phyloP scores from a whole-genome alignment of 768 basidiomycete species.

The Pulveroboletus ravenelii region DNA sequence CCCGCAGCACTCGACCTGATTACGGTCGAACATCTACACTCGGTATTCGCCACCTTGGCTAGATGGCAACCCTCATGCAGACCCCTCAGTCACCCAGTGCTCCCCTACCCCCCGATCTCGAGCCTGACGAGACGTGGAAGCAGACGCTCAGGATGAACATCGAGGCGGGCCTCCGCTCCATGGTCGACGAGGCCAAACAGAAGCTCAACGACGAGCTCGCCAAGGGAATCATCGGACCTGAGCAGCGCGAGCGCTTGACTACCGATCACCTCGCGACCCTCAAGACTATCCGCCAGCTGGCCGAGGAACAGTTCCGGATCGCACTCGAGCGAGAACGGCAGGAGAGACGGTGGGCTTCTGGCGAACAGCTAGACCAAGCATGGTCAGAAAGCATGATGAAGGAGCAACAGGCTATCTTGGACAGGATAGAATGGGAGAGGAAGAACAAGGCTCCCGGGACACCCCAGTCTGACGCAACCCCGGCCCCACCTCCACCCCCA shows the following conservation, averaged over 20 bases:
- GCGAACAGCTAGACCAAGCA: conserved; percentile 30
- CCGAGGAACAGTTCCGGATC: conserved; percentile 41
- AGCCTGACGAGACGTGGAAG: conserved; percentile 58
- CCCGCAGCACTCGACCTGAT: neutral
- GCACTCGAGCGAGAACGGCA: conserved; percentile 46
- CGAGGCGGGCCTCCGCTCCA: conserved; percentile 37
- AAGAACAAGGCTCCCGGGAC: conserved; percentile 8
- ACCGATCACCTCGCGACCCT: conserved; percentile 40
- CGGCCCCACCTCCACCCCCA: no score
- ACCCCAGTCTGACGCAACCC: conserved; percentile 10
- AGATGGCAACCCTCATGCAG: conserved; percentile 24
- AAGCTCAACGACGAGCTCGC: conserved; percentile 50
- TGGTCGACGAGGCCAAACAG: conserved; percentile 60
- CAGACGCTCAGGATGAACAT: conserved; percentile 44
- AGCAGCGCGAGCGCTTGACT: conserved; percentile 33
- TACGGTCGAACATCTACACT: conserved; percentile 1
- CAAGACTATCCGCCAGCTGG: conserved; percentile 41
- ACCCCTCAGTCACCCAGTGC: conserved; percentile 8
- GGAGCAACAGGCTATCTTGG: conserved; percentile 44
- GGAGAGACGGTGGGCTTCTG: conserved; percentile 45
- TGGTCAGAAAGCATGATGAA: conserved; percentile 33
- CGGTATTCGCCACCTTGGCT: conserved; percentile 1
- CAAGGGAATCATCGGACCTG: conserved; percentile 10
- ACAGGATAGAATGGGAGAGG: conserved; percentile 19
- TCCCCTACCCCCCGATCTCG: conserved; percentile 27